These are phyloP conservation scores for Papiliotrema flavescens DNA, from an alignment of 1,284 basidiomycete genomes.

Conservation along the genomic window DNA sequence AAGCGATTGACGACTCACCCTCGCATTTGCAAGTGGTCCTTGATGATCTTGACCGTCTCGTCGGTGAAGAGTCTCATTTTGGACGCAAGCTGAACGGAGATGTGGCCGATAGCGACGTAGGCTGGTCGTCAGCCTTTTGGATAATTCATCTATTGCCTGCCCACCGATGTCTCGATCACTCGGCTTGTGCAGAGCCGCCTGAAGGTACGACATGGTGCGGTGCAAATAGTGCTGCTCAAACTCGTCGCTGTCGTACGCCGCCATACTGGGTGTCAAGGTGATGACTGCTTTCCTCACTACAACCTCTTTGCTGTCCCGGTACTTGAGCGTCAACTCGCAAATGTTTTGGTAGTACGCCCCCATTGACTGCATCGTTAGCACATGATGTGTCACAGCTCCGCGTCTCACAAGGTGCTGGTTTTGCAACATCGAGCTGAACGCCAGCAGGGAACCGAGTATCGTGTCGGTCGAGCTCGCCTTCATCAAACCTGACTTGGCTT, in stretches of 20 bases:
- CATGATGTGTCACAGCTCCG: slow-evolving; percentile 12
- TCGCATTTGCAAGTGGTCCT: slow-evolving; percentile 76
- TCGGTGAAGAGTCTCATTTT: slow-evolving; percentile 97
- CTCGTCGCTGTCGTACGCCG: slow-evolving; percentile 87
- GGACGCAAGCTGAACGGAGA: slow-evolving; percentile 83
- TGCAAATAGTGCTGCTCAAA: slow-evolving; percentile 87
- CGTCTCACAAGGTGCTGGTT: slow-evolving; percentile 81
- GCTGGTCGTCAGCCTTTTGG: slow-evolving; percentile 53
- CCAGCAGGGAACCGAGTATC: slow-evolving; percentile 89
- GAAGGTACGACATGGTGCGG: slow-evolving; percentile 84
- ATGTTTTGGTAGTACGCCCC: slow-evolving; percentile 81
- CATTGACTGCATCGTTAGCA: slow-evolving; percentile 69
- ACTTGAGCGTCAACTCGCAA: slow-evolving; percentile 85
- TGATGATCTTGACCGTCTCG: slow-evolving; percentile 84
- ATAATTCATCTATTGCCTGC: slow-evolving; percentile 17
- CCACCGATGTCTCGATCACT: slow-evolving; percentile 82
- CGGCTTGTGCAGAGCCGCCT: slow-evolving; percentile 83
- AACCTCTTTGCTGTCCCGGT: slow-evolving; percentile 80
- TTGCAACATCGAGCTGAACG: slow-evolving; percentile 84
- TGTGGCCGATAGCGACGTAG: slow-evolving; percentile 94
- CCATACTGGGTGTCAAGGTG: slow-evolving; percentile 85
- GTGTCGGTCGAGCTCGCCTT: slow-evolving; percentile 68
- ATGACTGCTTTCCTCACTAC: slow-evolving; percentile 90
- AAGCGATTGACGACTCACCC: slow-evolving; percentile 57
- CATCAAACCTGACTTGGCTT: slow-evolving; percentile 82